Conservation (phyloP, 331 rosid species). For the Rosa hybrid region DNA sequence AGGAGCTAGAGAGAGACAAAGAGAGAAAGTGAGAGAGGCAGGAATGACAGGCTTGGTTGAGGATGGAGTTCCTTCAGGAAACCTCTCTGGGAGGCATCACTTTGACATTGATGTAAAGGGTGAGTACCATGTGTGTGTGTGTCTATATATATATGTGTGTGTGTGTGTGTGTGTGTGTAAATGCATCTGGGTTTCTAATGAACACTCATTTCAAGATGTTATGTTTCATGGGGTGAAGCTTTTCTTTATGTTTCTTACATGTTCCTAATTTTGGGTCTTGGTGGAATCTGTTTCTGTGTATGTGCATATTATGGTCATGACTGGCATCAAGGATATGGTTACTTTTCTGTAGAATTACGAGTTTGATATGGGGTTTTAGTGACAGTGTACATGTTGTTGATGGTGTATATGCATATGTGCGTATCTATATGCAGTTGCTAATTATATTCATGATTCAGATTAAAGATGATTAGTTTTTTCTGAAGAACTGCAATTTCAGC, state of each 20-base stretch:
- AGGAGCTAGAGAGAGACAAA: background rate
- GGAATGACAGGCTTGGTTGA: slow-evolving; percentile 21
- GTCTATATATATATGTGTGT: background rate
- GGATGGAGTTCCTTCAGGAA: slow-evolving; percentile 12
- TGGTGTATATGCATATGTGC: background rate
- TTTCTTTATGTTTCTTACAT: background rate
- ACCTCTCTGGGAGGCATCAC: background rate
- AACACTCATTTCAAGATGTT: background rate
- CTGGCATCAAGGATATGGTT: background rate
- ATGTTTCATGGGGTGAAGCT: background rate
- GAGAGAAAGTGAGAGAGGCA: background rate
- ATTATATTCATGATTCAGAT: background rate
- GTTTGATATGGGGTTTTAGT: background rate
- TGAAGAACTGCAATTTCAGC: background rate
- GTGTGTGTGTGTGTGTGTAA: background rate
- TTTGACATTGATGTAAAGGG: slow-evolving; percentile 21
- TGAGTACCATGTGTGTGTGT: background rate
- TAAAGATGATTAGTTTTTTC: background rate
- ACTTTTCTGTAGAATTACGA: background rate
- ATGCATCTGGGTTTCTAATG: background rate
- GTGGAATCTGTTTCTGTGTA: background rate
- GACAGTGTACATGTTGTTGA: background rate
- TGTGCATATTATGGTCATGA: background rate
- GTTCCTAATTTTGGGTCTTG: background rate
- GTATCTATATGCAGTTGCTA: background rate